phyloP scores from a whole-genome alignment of 306 rosid species.

The Ziziphus jujuba region DNA sequence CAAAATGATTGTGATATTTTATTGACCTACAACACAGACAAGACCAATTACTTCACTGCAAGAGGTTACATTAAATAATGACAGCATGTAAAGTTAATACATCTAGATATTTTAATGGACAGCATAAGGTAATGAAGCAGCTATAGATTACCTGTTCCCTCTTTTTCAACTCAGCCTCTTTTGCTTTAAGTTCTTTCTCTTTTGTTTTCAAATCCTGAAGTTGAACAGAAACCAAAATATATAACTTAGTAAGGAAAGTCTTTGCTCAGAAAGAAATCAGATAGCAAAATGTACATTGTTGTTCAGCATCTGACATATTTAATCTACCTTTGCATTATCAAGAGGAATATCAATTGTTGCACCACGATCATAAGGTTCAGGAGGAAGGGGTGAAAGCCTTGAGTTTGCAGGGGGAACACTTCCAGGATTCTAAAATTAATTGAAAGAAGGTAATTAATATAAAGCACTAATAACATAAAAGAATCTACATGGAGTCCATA shows the following conservation, averaged over 20 bases:
- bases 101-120: conserved; percentile 9
- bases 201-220: conserved; percentile 62
- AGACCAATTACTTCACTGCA: neutral
- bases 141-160: conserved; percentile 70
- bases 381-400: conserved; percentile 78
- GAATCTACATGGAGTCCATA: neutral
- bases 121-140: conserved; percentile 18
- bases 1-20: conserved; percentile 7
- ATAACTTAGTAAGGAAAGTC: conserved; percentile 6
- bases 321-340: conserved; percentile 50
- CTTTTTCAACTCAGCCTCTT: conserved; percentile 79
- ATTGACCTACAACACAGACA: conserved; percentile 7
- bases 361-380: conserved; percentile 75
- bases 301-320: conserved; percentile 23
- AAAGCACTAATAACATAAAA: conserved; percentile 13
- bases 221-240: conserved; percentile 11
- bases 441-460: conserved; percentile 12
- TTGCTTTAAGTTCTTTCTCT: conserved; percentile 87
- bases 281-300: conserved; percentile 13
- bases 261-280: conserved; percentile 14
- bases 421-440: conserved; percentile 50
- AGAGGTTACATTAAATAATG: neutral
- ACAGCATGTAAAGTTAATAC: neutral
- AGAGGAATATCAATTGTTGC: conserved; percentile 76
- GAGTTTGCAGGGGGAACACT: conserved; percentile 60